Evolutionary conservation across 1,284 basidiomycete genomes (phyloP).

Genomic region (Volvariella surrecta): DNA sequence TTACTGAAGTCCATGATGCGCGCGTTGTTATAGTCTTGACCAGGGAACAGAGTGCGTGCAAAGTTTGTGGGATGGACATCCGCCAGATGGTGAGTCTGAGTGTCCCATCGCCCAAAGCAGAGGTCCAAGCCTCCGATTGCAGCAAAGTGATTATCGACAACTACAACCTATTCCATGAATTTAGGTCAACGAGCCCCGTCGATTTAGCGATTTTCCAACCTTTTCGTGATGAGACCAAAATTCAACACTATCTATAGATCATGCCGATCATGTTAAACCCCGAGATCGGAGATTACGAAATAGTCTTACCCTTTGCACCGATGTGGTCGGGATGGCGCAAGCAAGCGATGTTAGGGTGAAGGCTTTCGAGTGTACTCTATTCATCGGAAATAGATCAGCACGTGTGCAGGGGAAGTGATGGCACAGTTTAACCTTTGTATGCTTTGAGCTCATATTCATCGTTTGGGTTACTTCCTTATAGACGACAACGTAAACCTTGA

Average conservation of each 20-base stretch:
- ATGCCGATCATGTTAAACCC: slow-evolving; percentile 4
- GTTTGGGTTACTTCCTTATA: slow-evolving; percentile 92
- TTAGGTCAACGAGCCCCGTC: not conserved
- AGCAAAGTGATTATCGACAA: slow-evolving; percentile 81
- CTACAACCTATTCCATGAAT: slow-evolving; percentile 37
- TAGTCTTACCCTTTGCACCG: slow-evolving; percentile 56
- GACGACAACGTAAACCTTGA: slow-evolving; percentile 82
- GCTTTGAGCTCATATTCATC: slow-evolving; percentile 80
- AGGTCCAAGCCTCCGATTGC: slow-evolving; percentile 84
- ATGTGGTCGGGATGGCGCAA: slow-evolving; percentile 89
- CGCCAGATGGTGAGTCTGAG: slow-evolving; percentile 75
- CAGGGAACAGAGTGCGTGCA: slow-evolving; percentile 77
- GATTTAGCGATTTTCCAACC: slow-evolving; percentile 13
- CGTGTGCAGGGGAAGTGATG: not conserved
- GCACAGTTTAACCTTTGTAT: slow-evolving; percentile 60
- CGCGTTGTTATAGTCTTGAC: slow-evolving; percentile 91
- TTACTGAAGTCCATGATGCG: slow-evolving; percentile 76
- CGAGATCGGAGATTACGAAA: not conserved
- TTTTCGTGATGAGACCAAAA: slow-evolving; percentile 87
- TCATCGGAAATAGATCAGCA: not conserved
- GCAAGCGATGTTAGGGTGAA: slow-evolving; percentile 83
- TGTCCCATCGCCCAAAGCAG: slow-evolving; percentile 96
- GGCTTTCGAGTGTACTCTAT: slow-evolving; percentile 65
- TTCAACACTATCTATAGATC: slow-evolving; percentile 52
- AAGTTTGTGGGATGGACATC: slow-evolving; percentile 88